Base-by-base conservation (phyloP, 2,329 filamentous ascomycete species). In the Trichoderma sp. region DNA sequence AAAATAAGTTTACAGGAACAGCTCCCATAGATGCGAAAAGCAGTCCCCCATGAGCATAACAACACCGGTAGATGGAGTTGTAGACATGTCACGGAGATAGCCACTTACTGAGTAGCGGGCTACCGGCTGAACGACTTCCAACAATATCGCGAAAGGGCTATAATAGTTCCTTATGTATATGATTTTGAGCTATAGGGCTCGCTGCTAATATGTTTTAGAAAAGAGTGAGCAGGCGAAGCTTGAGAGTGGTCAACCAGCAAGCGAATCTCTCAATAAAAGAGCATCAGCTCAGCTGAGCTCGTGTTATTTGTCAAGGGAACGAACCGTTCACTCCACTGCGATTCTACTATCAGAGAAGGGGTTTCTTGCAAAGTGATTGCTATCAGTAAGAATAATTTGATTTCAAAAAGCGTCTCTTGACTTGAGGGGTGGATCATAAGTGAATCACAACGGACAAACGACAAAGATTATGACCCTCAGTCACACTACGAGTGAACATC, bases 391-490 rank as follows among this genome's bases (percentile, higher is more conserved):
- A 19, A 43, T 8, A 31, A 49, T 57, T 57, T 7, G 47, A 37
- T 27, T 33, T 37, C 5, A 47, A 37, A 47, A 37, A 33, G 27
- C 33, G 31, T 29, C n/a, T 66, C 52, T 29, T 66, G n/a, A 11
- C n/a, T 7, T 14, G 47, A 24, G 16, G n/a, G 14, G 27, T 47
- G 53, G 31, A 55, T 11, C 4, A 14, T 57, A 27, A 57, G 27
- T 67, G 55, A 53, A 53, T 67, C 64, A 67, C 55, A 37, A 43
- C 19, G 64, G 37, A 67, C 64, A 59, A 67, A 29, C 10, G n/a
- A 37, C 55, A n/a, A 37, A 52, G 55, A 24, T 67, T 24, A 55
- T 52, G 55, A 29, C 55, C 21, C 55, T 67, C 35, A 67, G 53
- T 43, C 35, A 59, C 64, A 59, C 64, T 56, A 35, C 33, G 6